Conservation (phyloP, 306 rosid species). For the Pterocarpus santalinus region DNA sequence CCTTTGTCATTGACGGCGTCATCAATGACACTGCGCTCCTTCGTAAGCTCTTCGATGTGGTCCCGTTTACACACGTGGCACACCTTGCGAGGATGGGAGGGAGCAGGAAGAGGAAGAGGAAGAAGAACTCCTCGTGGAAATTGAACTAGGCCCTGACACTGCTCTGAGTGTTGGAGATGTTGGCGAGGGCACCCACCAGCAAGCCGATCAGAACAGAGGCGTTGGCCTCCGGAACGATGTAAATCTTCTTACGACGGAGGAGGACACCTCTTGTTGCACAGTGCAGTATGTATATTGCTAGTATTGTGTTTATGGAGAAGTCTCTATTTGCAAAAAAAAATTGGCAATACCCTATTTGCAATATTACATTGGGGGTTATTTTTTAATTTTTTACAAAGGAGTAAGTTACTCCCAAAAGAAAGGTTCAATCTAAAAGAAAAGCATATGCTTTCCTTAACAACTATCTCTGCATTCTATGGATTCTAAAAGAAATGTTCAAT, state of each 20-base stretch:
- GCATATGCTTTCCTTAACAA: no score
- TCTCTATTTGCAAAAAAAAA: no score
- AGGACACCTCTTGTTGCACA: constrained; percentile 90
- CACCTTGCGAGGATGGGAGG: constrained; percentile 79
- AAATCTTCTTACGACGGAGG: constrained; percentile 80
- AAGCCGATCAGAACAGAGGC: constrained; percentile 85
- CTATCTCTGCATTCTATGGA: no score
- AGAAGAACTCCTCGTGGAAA: constrained; percentile 85
- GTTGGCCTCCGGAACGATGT: constrained; percentile 84
- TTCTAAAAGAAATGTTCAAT: no score
- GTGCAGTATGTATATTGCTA: not conserved
- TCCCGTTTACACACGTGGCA: constrained; percentile 47
- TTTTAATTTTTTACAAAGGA: no score
- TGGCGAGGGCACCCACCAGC: constrained; percentile 78
- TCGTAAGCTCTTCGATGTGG: constrained; percentile 82
- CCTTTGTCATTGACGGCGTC: constrained; percentile 77
- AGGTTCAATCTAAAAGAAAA: no score
- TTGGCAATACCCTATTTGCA: no score
- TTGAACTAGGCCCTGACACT: constrained; percentile 87
- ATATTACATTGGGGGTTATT: no score
- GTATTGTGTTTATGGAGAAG: no score
- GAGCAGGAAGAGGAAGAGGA: constrained; percentile 75
- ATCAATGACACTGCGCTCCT: constrained; percentile 67
- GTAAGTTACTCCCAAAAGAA: no score
- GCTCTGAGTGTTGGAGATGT: constrained; percentile 70